A percentile compares a stretch with the other conserved stretches of the same genome.
phyloP scores from a whole-genome alignment of 345 rosid species.

The Melaleuca alternifolia region DNA sequence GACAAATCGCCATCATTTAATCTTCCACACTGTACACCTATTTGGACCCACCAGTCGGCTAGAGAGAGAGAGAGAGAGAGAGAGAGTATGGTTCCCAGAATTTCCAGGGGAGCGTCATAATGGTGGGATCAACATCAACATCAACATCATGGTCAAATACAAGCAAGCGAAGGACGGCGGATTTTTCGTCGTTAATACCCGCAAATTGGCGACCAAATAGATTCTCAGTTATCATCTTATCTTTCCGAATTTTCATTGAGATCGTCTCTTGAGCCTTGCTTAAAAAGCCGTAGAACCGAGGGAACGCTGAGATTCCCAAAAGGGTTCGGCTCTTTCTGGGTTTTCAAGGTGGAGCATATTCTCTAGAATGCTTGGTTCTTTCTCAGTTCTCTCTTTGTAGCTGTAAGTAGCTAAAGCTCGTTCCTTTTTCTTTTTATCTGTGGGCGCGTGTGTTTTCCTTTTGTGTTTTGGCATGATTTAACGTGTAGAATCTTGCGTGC shows the following conservation, averaged over 20 bases:
- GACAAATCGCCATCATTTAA: neutral
- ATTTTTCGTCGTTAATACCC: neutral
- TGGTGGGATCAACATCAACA: neutral
- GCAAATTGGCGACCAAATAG: neutral
- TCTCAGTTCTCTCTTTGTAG: neutral
- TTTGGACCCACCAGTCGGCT: neutral
- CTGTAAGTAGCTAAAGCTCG: neutral
- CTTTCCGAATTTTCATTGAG: neutral
- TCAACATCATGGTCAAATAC: neutral
- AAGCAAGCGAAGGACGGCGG: neutral
- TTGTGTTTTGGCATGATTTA: neutral
- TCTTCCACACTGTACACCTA: neutral
- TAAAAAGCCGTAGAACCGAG: neutral
- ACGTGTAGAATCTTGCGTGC: neutral
- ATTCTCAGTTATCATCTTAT: neutral
- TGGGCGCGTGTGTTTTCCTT: neutral
- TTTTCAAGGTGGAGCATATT: neutral
- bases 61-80: neutral
- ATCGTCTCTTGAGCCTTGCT: neutral
- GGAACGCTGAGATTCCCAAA: neutral
- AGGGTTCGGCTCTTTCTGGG: neutral
- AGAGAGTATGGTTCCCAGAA: neutral
- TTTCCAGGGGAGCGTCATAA: neutral
- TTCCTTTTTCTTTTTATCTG: neutral
- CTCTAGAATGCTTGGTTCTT: neutral